Conservation (phyloP, 2,329 filamentous ascomycete species). For the Aureobasidium musti region DNA sequence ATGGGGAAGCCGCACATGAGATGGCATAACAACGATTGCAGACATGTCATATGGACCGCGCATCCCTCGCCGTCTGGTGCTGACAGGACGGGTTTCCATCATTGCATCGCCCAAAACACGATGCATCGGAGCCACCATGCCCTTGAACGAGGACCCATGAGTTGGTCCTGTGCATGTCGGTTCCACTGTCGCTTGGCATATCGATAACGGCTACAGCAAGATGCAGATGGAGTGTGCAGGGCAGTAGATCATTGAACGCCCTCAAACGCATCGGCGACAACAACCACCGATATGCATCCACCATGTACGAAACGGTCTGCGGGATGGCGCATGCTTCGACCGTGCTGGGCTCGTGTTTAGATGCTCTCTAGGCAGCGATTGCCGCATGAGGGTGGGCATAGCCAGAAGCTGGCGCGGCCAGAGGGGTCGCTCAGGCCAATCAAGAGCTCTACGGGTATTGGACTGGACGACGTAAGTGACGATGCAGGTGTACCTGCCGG, state of each 20-base stretch:
- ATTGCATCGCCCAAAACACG: slow-evolving; percentile 10
- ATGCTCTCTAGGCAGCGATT: slow-evolving; percentile 22
- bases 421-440: slow-evolving; percentile 12
- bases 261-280: slow-evolving; percentile 15
- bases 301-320: slow-evolving; percentile 5
- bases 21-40: slow-evolving; percentile 24
- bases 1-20: slow-evolving; percentile 19
- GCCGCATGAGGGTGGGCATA: slow-evolving; percentile 21
- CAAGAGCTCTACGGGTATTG: not conserved
- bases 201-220: slow-evolving; percentile 20
- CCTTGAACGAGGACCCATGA: slow-evolving; percentile 10
- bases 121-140: slow-evolving; percentile 22
- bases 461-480: slow-evolving; percentile 1
- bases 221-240: slow-evolving; percentile 4
- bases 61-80: slow-evolving; percentile 19
- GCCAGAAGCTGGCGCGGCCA: slow-evolving; percentile 17
- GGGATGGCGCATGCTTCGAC: slow-evolving; percentile 7
- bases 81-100: slow-evolving; percentile 16
- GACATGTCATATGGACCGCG: slow-evolving; percentile 27
- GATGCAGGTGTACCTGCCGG: slow-evolving; percentile 13
- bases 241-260: slow-evolving; percentile 26
- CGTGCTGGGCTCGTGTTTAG: slow-evolving; percentile 16
- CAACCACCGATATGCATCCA: not conserved
- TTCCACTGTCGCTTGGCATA: slow-evolving; percentile 24
- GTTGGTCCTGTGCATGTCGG: slow-evolving; percentile 17